These are phyloP conservation scores for Closterium sp. DNA, from an alignment of 139 green algal species.

Conservation along the genomic window DNA sequence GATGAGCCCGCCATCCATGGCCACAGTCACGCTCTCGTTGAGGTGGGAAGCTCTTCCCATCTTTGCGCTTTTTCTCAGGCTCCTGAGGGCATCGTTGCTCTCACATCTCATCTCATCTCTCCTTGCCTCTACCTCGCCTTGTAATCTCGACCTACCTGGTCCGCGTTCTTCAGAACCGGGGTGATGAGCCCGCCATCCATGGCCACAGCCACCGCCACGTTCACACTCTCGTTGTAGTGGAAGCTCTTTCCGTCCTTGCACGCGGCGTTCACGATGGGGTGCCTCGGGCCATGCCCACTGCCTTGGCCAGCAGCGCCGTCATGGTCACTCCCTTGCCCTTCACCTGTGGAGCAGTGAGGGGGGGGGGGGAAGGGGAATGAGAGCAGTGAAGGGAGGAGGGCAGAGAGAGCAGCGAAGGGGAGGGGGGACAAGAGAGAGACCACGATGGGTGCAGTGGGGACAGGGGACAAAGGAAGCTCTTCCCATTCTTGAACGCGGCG, in stretches of 20 bases:
- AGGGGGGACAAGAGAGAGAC: too few species aligned
- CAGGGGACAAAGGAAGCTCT: too few species aligned
- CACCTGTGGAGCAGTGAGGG: neutral
- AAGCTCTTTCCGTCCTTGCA: constrained; percentile 75
- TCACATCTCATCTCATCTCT: neutral
- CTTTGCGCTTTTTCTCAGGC: too few species aligned
- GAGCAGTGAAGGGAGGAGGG: neutral
- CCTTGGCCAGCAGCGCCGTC: constrained; percentile 94
- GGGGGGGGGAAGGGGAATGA: neutral
- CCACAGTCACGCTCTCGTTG: constrained; percentile 90
- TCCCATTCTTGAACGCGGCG: too few species aligned
- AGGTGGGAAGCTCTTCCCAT: constrained; percentile 87
- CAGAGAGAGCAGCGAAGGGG: too few species aligned
- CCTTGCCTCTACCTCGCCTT: too few species aligned
- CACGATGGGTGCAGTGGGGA: too few species aligned
- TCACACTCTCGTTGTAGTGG: constrained; percentile 91
- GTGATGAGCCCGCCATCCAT: constrained; percentile 96
- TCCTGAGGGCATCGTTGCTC: too few species aligned
- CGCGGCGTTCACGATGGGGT: constrained; percentile 84
- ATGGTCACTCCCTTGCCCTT: constrained; percentile 98
- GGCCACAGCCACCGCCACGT: constrained; percentile 90
- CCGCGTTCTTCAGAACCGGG: constrained; percentile 90
- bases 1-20: constrained; percentile 96
- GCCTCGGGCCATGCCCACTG: constrained; percentile 77
- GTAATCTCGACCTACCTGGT: constrained; percentile 61